Percentiles rank a stretch among this genome's conserved stretches.
Conservation (phyloP, 78 protist genomes). For the Guillardia theta region DNA sequence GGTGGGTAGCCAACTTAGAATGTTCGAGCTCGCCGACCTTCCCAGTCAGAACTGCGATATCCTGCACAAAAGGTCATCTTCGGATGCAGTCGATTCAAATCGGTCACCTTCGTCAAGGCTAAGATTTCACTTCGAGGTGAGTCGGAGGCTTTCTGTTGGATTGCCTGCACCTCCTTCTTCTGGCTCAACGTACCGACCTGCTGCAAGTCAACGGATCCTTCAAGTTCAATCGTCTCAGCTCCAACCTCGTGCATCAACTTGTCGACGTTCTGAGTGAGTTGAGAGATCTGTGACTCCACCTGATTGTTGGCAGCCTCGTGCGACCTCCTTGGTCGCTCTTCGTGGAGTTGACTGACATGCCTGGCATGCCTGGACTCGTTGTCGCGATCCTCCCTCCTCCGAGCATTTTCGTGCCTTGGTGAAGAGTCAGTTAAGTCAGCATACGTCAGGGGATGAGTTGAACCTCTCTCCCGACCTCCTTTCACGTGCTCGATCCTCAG, state of each 20-base stretch:
- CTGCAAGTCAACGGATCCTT: too few species aligned
- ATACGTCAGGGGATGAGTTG: background rate
- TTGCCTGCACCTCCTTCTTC: background rate
- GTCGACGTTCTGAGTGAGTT: background rate
- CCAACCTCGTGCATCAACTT: background rate
- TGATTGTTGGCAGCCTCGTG: too few species aligned
- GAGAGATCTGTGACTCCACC: background rate
- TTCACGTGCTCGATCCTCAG: background rate
- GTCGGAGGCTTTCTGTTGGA: background rate
- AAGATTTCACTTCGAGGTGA: background rate
- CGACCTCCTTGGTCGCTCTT: background rate
- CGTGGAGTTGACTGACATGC: too few species aligned
- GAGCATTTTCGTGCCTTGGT: background rate
- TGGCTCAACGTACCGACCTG: background rate
- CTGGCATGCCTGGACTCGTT: background rate
- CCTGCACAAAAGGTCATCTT: background rate
- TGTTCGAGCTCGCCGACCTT: background rate
- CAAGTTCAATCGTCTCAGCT: too few species aligned
- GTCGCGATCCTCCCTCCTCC: background rate
- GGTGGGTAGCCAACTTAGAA: background rate
- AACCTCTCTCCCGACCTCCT: background rate
- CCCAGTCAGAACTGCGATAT: background rate
- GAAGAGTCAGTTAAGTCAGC: background rate
- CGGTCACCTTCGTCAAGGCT: too few species aligned
- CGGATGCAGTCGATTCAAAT: too few species aligned